Conservation (phyloP, 2,329 filamentous ascomycete genomes). For the Drechslerella stenobrocha region DNA sequence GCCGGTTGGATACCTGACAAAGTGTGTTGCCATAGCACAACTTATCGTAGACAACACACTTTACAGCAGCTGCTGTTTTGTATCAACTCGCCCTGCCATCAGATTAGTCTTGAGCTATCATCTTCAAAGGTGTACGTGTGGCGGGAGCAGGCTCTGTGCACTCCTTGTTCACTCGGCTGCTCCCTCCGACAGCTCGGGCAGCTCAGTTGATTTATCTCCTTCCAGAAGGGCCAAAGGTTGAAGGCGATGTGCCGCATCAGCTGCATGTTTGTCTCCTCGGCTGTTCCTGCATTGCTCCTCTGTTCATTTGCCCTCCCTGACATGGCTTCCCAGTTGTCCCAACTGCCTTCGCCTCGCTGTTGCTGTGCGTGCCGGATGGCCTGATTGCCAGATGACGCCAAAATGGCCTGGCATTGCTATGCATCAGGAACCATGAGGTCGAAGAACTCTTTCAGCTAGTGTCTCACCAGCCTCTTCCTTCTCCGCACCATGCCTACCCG, state of each 20-base stretch:
- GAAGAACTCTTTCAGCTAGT: conserved; percentile 12
- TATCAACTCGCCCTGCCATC: too few species aligned
- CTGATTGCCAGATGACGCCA: conserved; percentile 44
- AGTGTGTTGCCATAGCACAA: too few species aligned
- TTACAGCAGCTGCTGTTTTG: too few species aligned
- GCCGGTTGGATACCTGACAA: too few species aligned
- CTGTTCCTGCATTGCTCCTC: conserved; percentile 48
- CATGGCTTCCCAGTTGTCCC: conserved; percentile 29
- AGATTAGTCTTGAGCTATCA: too few species aligned
- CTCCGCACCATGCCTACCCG: not conserved
- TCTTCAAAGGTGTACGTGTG: too few species aligned
- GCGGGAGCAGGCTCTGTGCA: not conserved
- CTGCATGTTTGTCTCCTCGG: conserved; percentile 44
- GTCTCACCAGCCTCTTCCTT: conserved; percentile 1
- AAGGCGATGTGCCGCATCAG: conserved; percentile 35
- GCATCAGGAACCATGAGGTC: conserved; percentile 17
- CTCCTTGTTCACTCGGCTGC: conserved; percentile 6
- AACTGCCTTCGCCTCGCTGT: conserved; percentile 11
- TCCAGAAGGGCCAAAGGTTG: conserved; percentile 11
- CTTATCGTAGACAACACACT: too few species aligned
- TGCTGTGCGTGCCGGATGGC: conserved; percentile 23
- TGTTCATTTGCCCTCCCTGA: conserved; percentile 26
- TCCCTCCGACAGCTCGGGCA: not conserved
- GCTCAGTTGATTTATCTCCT: conserved; percentile 14
- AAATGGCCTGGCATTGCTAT: conserved; percentile 37